Conservation (phyloP, 2,329 filamentous ascomycete genomes). For the Exophiala calicioides region DNA sequence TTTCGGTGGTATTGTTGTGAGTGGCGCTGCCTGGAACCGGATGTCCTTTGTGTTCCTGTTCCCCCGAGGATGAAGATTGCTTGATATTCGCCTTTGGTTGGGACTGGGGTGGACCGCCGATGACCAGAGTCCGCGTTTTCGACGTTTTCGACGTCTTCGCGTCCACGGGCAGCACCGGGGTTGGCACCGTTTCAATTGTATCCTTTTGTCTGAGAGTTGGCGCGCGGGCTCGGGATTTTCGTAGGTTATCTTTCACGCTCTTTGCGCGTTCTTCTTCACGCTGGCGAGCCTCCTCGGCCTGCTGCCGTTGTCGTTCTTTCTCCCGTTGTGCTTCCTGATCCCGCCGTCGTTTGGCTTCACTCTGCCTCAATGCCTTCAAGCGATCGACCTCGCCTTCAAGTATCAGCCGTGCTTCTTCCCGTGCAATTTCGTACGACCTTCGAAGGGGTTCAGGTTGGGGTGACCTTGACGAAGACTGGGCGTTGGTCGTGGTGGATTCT, state of each 20-base stretch:
- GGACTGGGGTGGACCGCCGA: slow-evolving; percentile 10
- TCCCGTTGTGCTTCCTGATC: slow-evolving; percentile 14
- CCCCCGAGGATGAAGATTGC: slow-evolving; percentile 7
- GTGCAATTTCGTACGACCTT: slow-evolving; percentile 25
- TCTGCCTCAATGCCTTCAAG: slow-evolving; percentile 20
- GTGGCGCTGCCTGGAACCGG: too few relatives aligned
- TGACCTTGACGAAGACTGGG: too few relatives aligned
- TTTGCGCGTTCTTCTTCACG: slow-evolving; percentile 1
- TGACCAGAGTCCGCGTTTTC: slow-evolving; percentile 18
- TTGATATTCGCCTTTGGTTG: slow-evolving; percentile 8
- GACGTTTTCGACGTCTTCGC: slow-evolving; percentile 2
- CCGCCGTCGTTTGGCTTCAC: slow-evolving; percentile 16
- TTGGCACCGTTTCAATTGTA: too few relatives aligned
- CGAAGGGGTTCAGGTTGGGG: slow-evolving; percentile 6
- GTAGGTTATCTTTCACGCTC: neutral
- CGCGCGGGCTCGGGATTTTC: too few relatives aligned
- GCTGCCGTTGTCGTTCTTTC: slow-evolving; percentile 5
- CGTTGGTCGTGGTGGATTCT: slow-evolving; percentile 4
- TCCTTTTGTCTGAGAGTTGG: too few relatives aligned
- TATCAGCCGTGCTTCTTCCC: slow-evolving; percentile 32
- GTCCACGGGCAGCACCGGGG: neutral
- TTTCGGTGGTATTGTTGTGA: slow-evolving; percentile 7
- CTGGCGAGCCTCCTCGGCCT: slow-evolving; percentile 1
- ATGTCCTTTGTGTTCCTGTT: too few relatives aligned
- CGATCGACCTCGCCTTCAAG: slow-evolving; percentile 30